A percentile compares a stretch with the other conserved stretches of the same genome.
These are phyloP conservation scores for Escallonia herrerae DNA, from an alignment of 129 eudicot genomes.

Conservation along the genomic window DNA sequence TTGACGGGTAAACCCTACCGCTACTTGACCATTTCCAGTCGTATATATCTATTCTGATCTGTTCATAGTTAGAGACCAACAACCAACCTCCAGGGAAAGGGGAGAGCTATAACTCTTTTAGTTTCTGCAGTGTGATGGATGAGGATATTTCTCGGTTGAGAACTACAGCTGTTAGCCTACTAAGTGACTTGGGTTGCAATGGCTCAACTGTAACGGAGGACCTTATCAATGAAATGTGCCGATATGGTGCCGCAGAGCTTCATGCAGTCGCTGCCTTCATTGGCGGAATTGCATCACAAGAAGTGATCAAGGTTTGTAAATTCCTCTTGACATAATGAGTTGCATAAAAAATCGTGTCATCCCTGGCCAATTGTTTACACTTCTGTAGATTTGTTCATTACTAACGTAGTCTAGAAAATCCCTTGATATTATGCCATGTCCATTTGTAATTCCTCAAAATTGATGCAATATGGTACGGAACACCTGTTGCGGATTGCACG, in stretches of 20 bases:
- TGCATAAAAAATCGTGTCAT: not conserved
- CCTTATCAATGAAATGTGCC: conserved; percentile 89
- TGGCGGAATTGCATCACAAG: conserved; percentile 97
- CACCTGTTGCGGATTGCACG: no score
- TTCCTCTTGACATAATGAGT: not conserved
- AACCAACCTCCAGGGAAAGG: no score
- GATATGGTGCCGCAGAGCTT: conserved; percentile 96
- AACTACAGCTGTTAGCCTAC: conserved; percentile 69
- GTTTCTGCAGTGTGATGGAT: conserved; percentile 64
- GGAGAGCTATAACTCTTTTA: not conserved
- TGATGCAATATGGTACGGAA: no score
- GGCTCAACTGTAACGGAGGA: conserved; percentile 85
- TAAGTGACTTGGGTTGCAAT: conserved; percentile 81
- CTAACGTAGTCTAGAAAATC: not conserved
- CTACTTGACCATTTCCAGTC: not conserved
- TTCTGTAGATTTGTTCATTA: not conserved
- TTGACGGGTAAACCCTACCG: conserved; percentile 65
- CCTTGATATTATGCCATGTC: not conserved
- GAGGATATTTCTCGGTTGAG: conserved; percentile 89
- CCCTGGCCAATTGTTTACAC: not conserved
- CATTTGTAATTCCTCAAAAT: not conserved
- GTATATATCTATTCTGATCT: no score
- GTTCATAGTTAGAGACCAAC: no score
- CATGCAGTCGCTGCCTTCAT: conserved; percentile 86
- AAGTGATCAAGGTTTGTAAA: conserved; percentile 72